A percentile compares a stretch with the other conserved stretches of the same genome.
These are phyloP conservation scores for Acacia pycnantha DNA, from an alignment of 331 rosid species.

Conservation along the genomic window DNA sequence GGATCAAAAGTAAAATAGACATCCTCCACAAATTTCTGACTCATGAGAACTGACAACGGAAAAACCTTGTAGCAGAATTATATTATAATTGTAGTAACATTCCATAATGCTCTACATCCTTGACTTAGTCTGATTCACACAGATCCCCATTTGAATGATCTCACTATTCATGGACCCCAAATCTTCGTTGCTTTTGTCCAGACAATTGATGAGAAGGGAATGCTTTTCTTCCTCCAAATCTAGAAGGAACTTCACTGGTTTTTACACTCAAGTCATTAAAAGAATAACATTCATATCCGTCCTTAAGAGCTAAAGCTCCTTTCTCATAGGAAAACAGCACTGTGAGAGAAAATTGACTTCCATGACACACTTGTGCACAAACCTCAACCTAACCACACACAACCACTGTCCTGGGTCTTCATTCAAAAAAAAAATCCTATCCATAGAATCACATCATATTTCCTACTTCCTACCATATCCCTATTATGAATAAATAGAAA, in stretches of 20 bases:
- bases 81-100: not conserved
- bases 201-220: not conserved
- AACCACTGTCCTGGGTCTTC: no score
- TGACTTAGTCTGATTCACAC: not conserved
- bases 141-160: not conserved
- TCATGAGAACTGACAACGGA: not conserved
- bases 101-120: not conserved
- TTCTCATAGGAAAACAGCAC: not conserved
- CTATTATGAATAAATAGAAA: not conserved
- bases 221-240: not conserved
- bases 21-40: not conserved
- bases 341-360: not conserved
- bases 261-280: not conserved
- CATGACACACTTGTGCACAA: not conserved
- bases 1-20: not conserved
- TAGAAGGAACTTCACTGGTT: not conserved
- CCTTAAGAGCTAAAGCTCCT: not conserved
- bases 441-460: not conserved
- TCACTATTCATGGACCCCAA: not conserved
- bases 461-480: not conserved
- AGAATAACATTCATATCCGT: not conserved
- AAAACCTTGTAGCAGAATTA: not conserved
- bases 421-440: no score
- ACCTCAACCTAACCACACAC: not conserved
- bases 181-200: not conserved